These are phyloP conservation scores for Lactifluus rugatus DNA, from an alignment of 768 basidiomycete species.

Conservation along the genomic window DNA sequence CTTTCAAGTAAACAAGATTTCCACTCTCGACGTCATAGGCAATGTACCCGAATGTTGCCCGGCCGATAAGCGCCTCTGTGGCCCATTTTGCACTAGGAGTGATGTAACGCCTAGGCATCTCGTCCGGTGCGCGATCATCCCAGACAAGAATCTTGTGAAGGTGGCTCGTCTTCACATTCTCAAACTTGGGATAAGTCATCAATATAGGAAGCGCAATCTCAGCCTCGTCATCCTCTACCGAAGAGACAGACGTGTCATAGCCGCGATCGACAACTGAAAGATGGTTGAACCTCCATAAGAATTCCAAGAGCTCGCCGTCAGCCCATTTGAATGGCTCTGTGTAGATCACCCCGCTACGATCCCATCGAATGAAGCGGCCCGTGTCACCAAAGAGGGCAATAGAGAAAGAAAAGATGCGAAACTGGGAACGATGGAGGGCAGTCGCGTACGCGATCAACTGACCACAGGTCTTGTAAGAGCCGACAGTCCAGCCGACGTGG, in stretches of 20 bases:
- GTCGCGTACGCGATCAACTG: not conserved
- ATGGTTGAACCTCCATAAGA: conserved; percentile 2
- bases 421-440: not conserved
- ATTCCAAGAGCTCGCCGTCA: not conserved
- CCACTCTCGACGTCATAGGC: not conserved
- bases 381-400: not conserved
- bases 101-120: not conserved
- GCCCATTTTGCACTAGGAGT: not conserved
- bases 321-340: not conserved
- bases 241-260: not conserved
- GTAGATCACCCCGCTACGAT: not conserved
- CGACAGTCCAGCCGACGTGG: not conserved
- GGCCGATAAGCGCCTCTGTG: not conserved
- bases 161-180: not conserved
- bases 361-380: not conserved
- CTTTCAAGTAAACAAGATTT: not conserved
- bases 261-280: not conserved
- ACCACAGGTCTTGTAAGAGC: not conserved
- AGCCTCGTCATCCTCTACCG: not conserved
- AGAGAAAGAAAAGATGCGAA: not conserved
- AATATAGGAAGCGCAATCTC: not conserved
- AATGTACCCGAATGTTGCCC: not conserved
- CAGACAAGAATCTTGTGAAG: not conserved
- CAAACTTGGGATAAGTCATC: no score
- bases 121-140: not conserved